Percentiles rank a stretch among this genome's conserved stretches.
Evolutionary conservation across 768 basidiomycete species (phyloP).

Genomic region (Pulveroboletus ravenelii): DNA sequence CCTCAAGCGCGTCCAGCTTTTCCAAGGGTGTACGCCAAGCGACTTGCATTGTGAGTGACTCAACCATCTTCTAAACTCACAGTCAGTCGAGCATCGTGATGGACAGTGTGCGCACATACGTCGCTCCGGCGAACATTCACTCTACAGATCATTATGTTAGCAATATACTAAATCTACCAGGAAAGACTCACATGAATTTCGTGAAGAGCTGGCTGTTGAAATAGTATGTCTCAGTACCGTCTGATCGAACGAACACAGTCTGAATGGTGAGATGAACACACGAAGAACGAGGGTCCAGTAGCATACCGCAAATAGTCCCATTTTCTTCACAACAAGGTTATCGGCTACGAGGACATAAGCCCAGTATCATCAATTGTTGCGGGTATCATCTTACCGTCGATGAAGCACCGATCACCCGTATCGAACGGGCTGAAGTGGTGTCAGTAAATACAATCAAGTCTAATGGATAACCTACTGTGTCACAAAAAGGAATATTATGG

Average conservation of each 20-base stretch:
- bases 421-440: constrained; percentile 57
- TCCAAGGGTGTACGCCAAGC: constrained; percentile 70
- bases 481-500: constrained; percentile 79
- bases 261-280: constrained; percentile 17
- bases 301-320: constrained; percentile 69
- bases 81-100: constrained; percentile 7
- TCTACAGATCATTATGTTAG: constrained; percentile 30
- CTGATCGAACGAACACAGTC: constrained; percentile 67
- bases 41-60: constrained; percentile 63
- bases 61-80: constrained; percentile 54
- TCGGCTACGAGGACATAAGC: constrained; percentile 43
- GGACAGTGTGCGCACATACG: constrained; percentile 31
- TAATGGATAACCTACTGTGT: constrained; percentile 56
- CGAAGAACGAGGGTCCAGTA: neutral
- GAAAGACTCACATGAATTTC: constrained; percentile 60
- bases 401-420: constrained; percentile 78
- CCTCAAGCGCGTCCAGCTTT: constrained; percentile 68
- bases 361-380: neutral
- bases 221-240: constrained; percentile 78
- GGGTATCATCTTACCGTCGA: constrained; percentile 43
- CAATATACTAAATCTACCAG: neutral
- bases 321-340: constrained; percentile 71
- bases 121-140: constrained; percentile 72
- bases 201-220: constrained; percentile 73
- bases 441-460: constrained; percentile 2